A percentile compares a stretch with the other conserved stretches of the same genome.
These are phyloP conservation scores for Xylariaceae sp. DNA, from an alignment of 2,329 filamentous ascomycete species.

Conservation along the genomic window DNA sequence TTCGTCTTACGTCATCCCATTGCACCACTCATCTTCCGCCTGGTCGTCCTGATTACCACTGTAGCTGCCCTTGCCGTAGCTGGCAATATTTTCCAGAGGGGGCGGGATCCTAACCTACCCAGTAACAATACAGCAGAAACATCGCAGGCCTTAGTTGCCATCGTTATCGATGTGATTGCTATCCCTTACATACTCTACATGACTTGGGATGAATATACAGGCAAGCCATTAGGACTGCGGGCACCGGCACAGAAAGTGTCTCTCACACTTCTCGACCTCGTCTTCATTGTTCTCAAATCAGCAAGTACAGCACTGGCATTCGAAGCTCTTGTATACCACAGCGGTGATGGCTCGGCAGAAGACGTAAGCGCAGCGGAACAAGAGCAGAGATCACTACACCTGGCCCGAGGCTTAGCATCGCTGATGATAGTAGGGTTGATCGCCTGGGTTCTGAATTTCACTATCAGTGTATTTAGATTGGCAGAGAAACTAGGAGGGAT, in stretches of 20 bases:
- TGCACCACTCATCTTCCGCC: slow-evolving; percentile 77
- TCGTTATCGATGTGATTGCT: slow-evolving; percentile 83
- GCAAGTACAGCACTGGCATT: slow-evolving; percentile 90
- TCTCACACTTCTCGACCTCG: slow-evolving; percentile 84
- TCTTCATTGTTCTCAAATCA: slow-evolving; percentile 97
- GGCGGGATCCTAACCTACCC: slow-evolving; percentile 32
- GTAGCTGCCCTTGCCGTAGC: slow-evolving; percentile 76
- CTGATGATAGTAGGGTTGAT: slow-evolving; percentile 78
- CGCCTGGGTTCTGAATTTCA: slow-evolving; percentile 88
- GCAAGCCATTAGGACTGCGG: slow-evolving; percentile 84
- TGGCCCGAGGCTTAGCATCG: slow-evolving; percentile 65
- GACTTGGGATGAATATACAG: slow-evolving; percentile 94
- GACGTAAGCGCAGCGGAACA: slow-evolving; percentile 30
- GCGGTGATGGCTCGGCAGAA: slow-evolving; percentile 25
- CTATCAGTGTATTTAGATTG: slow-evolving; percentile 73
- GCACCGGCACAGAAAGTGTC: slow-evolving; percentile 80
- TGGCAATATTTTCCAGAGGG: slow-evolving; percentile 64
- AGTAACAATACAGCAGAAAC: slow-evolving; percentile 48
- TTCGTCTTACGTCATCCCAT: slow-evolving; percentile 75
- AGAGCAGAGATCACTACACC: slow-evolving; percentile 55
- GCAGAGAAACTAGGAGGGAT: slow-evolving; percentile 57
- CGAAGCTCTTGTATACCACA: slow-evolving; percentile 66
- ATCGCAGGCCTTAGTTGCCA: slow-evolving; percentile 80
- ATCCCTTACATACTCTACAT: slow-evolving; percentile 90
- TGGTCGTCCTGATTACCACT: slow-evolving; percentile 79